These are phyloP conservation scores for Goniomonas avonlea DNA, from an alignment of 78 protist genomes.

Conservation along the genomic window DNA sequence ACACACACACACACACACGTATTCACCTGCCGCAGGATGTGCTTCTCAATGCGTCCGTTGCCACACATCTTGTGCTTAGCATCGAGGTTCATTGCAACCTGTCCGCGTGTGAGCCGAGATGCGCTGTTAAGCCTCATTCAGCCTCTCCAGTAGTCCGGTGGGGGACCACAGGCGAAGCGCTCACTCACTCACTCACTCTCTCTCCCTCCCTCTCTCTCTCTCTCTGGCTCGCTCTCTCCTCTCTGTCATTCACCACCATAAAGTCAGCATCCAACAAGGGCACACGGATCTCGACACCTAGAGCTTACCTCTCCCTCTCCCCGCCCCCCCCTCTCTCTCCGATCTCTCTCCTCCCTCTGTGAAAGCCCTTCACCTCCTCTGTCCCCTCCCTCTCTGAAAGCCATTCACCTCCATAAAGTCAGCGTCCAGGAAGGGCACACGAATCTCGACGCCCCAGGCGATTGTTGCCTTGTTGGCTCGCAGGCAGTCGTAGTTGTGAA, in stretches of 20 bases:
- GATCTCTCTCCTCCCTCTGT: too few relatives aligned
- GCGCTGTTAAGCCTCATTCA: not conserved
- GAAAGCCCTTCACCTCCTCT: too few relatives aligned
- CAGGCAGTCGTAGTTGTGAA: slow-evolving; percentile 37
- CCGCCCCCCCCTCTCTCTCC: not conserved
- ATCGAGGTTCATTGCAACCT: slow-evolving; percentile 14
- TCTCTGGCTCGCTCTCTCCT: too few relatives aligned
- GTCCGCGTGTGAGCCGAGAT: not conserved
- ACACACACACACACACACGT: too few relatives aligned
- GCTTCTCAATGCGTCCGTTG: slow-evolving; percentile 14
- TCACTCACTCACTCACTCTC: too few relatives aligned
- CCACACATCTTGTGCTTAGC: slow-evolving; percentile 8
- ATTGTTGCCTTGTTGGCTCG: slow-evolving; percentile 31
- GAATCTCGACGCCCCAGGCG: slow-evolving; percentile 34
- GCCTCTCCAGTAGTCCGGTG: not conserved
- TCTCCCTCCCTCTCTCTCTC: too few relatives aligned
- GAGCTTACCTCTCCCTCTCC: too few relatives aligned
- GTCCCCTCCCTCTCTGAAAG: slow-evolving; percentile 24
- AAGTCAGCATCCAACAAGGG: not conserved
- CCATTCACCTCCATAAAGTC: slow-evolving; percentile 5
- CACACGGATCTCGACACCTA: not conserved
- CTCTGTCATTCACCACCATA: not conserved
- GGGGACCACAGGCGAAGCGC: too few relatives aligned
- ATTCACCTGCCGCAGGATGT: not conserved
- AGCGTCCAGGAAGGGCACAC: slow-evolving; percentile 29